Percentiles rank a stretch among this genome's conserved stretches.
phyloP scores from a whole-genome alignment of 345 rosid genomes.

The Euphorbia lathyris region DNA sequence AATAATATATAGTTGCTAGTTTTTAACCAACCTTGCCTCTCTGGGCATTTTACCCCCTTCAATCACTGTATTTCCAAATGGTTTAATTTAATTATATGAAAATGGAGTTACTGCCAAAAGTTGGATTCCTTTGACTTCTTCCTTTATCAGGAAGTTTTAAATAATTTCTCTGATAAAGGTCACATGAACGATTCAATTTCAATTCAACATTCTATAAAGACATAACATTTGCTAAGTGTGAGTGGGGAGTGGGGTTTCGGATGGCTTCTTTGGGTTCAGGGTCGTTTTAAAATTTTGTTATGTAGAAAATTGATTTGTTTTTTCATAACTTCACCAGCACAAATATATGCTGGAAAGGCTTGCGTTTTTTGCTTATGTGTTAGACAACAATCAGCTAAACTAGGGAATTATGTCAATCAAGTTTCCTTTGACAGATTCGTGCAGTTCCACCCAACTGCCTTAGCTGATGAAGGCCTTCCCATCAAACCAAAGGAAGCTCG shows the following conservation, averaged over 20 bases:
- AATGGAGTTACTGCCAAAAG: not conserved
- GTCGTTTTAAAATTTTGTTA: not conserved
- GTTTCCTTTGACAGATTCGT: conserved; percentile 50
- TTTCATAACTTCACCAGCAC: not conserved
- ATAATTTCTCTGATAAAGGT: not conserved
- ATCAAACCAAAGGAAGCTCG: conserved; percentile 53
- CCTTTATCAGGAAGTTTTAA: conserved; percentile 1
- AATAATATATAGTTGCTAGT: not conserved
- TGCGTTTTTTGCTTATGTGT: not conserved
- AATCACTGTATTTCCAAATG: not conserved
- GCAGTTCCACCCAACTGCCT: conserved; percentile 97
- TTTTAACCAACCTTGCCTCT: not conserved
- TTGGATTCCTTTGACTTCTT: not conserved
- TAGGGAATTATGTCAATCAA: conserved; percentile 1
- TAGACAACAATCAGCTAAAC: not conserved
- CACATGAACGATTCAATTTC: not conserved
- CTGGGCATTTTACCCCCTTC: not conserved
- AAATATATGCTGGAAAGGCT: not conserved
- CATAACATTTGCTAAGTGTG: not conserved
- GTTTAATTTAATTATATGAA: not conserved
- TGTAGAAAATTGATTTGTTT: not conserved
- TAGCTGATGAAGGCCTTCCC: conserved; percentile 96
- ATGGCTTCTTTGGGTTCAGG: not conserved
- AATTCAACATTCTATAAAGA: not conserved
- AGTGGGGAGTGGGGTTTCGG: not conserved